Percentiles rank a stretch among this genome's conserved stretches.
phyloP scores from a whole-genome alignment of 805 yeast genomes.

The Sugiyamaella chiloensis region DNA sequence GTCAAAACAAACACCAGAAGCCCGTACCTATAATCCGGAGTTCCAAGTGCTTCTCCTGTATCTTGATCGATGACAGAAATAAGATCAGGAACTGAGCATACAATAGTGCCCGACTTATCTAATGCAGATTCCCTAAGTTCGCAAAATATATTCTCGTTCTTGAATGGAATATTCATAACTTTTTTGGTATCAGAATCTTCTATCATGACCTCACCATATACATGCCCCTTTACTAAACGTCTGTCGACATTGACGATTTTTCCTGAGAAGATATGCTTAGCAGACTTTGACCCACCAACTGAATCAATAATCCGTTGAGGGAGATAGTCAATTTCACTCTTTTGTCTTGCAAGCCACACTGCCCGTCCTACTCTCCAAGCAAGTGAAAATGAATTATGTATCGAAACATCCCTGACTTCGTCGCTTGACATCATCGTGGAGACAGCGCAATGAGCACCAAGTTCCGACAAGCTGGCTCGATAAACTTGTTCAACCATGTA shows the following conservation, averaged over 20 bases:
- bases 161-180: slow-evolving; percentile 40
- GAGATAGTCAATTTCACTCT: slow-evolving; percentile 36
- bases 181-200: slow-evolving; percentile 21
- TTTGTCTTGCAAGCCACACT: slow-evolving; percentile 38
- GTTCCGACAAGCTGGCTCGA: slow-evolving; percentile 43
- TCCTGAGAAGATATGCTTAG: slow-evolving; percentile 39
- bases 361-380: slow-evolving; percentile 51
- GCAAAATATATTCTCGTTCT: slow-evolving; percentile 46
- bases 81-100: slow-evolving; percentile 47
- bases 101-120: slow-evolving; percentile 27
- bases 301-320: slow-evolving; percentile 39
- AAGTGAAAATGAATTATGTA: slow-evolving; percentile 38
- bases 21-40: slow-evolving; percentile 48
- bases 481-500: slow-evolving; percentile 37
- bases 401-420: slow-evolving; percentile 31
- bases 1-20: slow-evolving; percentile 43
- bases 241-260: slow-evolving; percentile 45
- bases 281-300: slow-evolving; percentile 35
- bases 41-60: slow-evolving; percentile 47
- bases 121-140: slow-evolving; percentile 18
- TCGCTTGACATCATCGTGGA: slow-evolving; percentile 34
- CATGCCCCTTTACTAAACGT: slow-evolving; percentile 38
- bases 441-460: slow-evolving; percentile 42
- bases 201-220: slow-evolving; percentile 43
- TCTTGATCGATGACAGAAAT: slow-evolving; percentile 43